Conservation (phyloP, 176 grass and related monocot species). For the Aegilops tauschii region DNA sequence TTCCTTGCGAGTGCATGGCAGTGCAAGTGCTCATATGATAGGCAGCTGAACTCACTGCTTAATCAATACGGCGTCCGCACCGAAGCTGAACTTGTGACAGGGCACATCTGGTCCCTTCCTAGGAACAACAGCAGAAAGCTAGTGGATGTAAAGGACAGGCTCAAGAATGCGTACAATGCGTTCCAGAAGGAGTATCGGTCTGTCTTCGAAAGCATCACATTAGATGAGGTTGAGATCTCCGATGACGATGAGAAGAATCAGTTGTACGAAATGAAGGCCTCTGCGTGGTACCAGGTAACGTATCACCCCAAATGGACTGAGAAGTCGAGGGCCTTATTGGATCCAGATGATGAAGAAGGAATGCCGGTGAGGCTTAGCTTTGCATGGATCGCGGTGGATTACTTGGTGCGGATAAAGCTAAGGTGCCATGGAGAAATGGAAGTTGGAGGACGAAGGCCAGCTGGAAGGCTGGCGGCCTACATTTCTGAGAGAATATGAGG, state of each 20-base stretch:
- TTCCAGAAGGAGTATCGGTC: constrained; percentile 54
- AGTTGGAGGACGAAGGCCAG: constrained; percentile 38
- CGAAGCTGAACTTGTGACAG: constrained; percentile 86
- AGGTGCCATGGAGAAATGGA: constrained; percentile 30
- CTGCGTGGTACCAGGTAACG: constrained; percentile 92
- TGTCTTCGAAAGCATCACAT: constrained; percentile 44
- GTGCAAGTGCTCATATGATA: constrained; percentile 59
- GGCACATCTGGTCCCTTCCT: constrained; percentile 66
- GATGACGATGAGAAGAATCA: constrained; percentile 56
- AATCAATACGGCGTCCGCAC: constrained; percentile 58
- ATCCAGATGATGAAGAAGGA: constrained; percentile 30
- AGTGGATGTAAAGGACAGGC: constrained; percentile 70
- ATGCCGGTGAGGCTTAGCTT: constrained; percentile 62
- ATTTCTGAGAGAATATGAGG: constrained; percentile 55
- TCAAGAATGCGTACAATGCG: constrained; percentile 70
- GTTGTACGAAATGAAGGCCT: constrained; percentile 65
- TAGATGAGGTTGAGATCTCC: constrained; percentile 34
- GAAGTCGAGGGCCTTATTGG: constrained; percentile 42
- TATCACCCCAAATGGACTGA: constrained; percentile 70
- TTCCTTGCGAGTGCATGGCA: constrained; percentile 60
- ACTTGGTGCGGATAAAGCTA: constrained; percentile 66
- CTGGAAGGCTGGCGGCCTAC: constrained; percentile 63
- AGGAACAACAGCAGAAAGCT: constrained; percentile 72
- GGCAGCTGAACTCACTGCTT: constrained; percentile 59
- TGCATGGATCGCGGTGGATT: constrained; percentile 83